Evolutionary conservation across 2,329 filamentous ascomycete genomes (phyloP), one percentile per base, ranked within the genome.

Genomic region (Colletotrichum cereale): DNA sequence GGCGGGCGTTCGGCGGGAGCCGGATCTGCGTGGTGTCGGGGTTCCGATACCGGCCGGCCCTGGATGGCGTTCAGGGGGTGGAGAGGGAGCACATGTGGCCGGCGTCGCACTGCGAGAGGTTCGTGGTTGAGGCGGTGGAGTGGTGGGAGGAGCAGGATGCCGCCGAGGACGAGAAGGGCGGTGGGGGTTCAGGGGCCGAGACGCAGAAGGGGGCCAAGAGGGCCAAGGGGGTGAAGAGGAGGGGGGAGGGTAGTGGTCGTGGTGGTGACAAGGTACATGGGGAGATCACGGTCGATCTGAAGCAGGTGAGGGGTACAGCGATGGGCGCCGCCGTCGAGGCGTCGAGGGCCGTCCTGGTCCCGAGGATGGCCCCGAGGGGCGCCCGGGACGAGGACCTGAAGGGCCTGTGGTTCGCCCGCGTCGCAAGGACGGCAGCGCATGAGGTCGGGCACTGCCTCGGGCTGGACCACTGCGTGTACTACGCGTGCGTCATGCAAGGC

Each of bases 391-490:
- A 78, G 0, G 78, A 80, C 1, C 69, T 82, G 0, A 75, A 78
- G 0, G 83, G 79, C 0, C 76, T 91, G 2, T 93, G 90, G 89
- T 84, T 92, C 18, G 84, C 84, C 12, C 84, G 87, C 14, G 78
- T 89, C 2, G 89, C 84, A 63, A 86, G 86, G 61, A 92, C 91
- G 0, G 87, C 86, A 1, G 85, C 85, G 2, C 91, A 93, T 76
- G 91, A 93, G 75, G 79, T 93, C 0, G 89, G 90, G 0, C 91
- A 93, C 77, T 93, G 90, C 75, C 86, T 93, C 47, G 89, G 88
- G 0, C 83, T 93, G 18, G 90, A 79, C 10, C 91, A 93, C 76
- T 93, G 91, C 76, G 81, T 87, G 0, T 92, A 89, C 75, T 91
- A 89, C 74, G 88, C 90, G 0, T 92, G 90, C 74, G 83, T 85